Conservation (phyloP, 768 basidiomycete genomes). For the Grammothele lineata region DNA sequence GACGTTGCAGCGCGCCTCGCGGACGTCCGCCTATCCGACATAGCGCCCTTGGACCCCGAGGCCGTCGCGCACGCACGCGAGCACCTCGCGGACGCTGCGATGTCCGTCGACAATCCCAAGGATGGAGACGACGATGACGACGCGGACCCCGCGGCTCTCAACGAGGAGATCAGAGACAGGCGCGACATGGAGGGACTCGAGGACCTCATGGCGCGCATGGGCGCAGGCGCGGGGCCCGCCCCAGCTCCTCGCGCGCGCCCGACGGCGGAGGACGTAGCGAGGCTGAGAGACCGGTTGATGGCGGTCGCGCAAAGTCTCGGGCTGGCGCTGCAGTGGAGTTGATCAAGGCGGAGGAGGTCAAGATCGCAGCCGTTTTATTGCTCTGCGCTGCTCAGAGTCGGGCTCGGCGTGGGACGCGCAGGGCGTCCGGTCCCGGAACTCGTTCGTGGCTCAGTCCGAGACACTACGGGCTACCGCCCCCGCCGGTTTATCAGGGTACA, state of each 20-base stretch:
- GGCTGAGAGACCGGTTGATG: conserved; percentile 15
- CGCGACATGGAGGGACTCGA: conserved; percentile 51
- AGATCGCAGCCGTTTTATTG: too few species aligned
- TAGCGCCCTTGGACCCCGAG: conserved; percentile 72
- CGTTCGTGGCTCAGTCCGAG: too few species aligned
- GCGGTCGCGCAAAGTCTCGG: conserved; percentile 10
- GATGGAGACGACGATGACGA: conserved; percentile 13
- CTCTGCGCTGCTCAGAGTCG: too few species aligned
- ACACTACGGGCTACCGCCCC: too few species aligned
- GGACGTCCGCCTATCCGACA: conserved; percentile 60
- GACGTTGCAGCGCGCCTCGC: conserved; percentile 54
- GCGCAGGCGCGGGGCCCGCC: conserved; percentile 13
- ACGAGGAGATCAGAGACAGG: conserved; percentile 42
- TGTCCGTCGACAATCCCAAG: conserved; percentile 23
- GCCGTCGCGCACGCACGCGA: conserved; percentile 73
- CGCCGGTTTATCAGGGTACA: too few species aligned
- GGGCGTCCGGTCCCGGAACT: too few species aligned
- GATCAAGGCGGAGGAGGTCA: too few species aligned
- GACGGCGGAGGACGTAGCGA: conserved; percentile 19
- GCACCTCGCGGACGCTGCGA: conserved; percentile 44
- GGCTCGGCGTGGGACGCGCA: too few species aligned
- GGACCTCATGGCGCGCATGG: conserved; percentile 48
- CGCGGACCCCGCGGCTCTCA: conserved; percentile 9
- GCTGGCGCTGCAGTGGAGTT: conserved; percentile 19
- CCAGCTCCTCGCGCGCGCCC: conserved; percentile 9